These are phyloP conservation scores for Colletotrichum neosansevieriae DNA, from an alignment of 2,329 filamentous ascomycete species.

Conservation along the genomic window DNA sequence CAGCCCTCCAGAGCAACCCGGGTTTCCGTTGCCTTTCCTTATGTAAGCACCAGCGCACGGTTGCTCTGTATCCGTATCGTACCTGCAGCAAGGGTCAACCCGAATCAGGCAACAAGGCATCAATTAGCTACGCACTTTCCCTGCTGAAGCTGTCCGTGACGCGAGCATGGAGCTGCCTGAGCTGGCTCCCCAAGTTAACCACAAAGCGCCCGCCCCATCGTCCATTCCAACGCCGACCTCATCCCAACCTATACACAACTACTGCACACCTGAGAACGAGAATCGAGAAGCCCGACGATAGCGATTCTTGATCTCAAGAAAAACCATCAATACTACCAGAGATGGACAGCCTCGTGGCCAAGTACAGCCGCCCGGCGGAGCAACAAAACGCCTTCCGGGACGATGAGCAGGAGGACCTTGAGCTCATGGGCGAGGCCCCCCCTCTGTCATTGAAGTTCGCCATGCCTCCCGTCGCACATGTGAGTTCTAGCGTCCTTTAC, in stretches of 20 bases:
- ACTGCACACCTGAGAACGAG: constrained; percentile 14
- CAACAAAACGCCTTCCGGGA: constrained; percentile 67
- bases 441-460: constrained; percentile 91
- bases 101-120: constrained; percentile 41
- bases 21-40: not conserved
- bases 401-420: constrained; percentile 78
- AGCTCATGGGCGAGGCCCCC: constrained; percentile 71
- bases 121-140: constrained; percentile 42
- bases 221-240: constrained; percentile 38
- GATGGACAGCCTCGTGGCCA: constrained; percentile 95
- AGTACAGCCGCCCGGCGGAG: constrained; percentile 85
- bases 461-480: constrained; percentile 91
- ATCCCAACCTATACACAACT: constrained; percentile 16
- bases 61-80: not conserved
- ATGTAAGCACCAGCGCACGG: constrained; percentile 10
- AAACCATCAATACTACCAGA: constrained; percentile 39
- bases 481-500: constrained; percentile 57
- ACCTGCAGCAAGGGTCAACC: constrained; percentile 35
- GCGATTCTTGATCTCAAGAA: not conserved
- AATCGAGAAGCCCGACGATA: constrained; percentile 22
- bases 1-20: no score
- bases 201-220: constrained; percentile 41
- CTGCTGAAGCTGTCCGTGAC: constrained; percentile 49
- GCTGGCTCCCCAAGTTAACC: constrained; percentile 41
- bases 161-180: constrained; percentile 60